Base-by-base conservation (phyloP, 208 protist genomes). In the Trypanosoma mega region DNA sequence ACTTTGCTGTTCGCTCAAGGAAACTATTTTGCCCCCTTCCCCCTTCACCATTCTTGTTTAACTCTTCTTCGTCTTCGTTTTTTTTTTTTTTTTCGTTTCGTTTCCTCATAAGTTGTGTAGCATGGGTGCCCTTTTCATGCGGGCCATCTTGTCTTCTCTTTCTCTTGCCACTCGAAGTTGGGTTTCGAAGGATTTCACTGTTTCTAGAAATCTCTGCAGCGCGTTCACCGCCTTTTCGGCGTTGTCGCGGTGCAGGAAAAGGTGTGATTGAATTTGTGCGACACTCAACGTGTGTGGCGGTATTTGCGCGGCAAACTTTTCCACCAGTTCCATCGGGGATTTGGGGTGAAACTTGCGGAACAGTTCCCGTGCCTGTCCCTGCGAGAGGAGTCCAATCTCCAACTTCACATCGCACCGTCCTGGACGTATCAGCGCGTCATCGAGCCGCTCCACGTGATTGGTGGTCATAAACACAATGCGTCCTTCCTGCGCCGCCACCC, bases 391-490 rank as follows among this genome's bases (percentile, higher is more conserved):
- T 3, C 87, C 85, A 41, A 98, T 75, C 47, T 93, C 70, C 11
- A 97, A 56, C 58, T 96, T 96, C 36, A 98, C 76, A 72, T 99
- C 97, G 6, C 96, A 90, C 0, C 97, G 76, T 1, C 97, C 97
- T 0, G 96, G 95, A 8, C 97, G 82, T 44, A 99, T 98, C 2
- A 99, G 76, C 1, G 97, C 96, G 4, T 87, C 83, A 59, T 97
- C 92, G 1, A 99, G 72, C 37, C 82, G 68, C 29, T 98, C 96
- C 14, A 97, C 79, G 73, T 99, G 95, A 67, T 99, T 99, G 6
- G 97, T 99, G 3, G 97, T 99, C 86, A 99, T 96, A 73, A 99
- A 98, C n/a, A 99, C 73, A 2, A 99, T 43, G 33, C 93, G 61
- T 6, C 95, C 97, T 49, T 99, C 96, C 33, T 96, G 90, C n/a